Percentiles rank a stretch among this genome's conserved stretches.
These are phyloP conservation scores for Penicillium macrosclerotiorum DNA, from an alignment of 495 filamentous ascomycete genomes.

Conservation along the genomic window DNA sequence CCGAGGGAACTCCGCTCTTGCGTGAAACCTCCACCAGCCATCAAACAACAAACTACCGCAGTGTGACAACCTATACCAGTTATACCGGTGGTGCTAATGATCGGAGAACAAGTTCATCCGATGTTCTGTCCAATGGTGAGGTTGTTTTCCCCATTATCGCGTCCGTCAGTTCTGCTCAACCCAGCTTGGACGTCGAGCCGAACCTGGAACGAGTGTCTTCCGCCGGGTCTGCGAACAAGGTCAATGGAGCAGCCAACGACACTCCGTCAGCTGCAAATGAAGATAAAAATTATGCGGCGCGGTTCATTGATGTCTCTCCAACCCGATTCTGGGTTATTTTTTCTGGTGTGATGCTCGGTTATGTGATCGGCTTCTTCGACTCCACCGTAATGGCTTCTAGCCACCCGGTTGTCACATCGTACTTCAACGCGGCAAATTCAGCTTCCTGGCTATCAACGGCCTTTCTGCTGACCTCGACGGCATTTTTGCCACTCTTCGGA, in stretches of 20 bases:
- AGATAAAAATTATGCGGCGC: slow-evolving; percentile 25
- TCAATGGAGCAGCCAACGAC: slow-evolving; percentile 9
- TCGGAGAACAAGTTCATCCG: slow-evolving; percentile 20
- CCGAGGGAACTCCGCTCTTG: slow-evolving; percentile 22
- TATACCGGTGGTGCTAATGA: too few relatives aligned
- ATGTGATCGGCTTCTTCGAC: slow-evolving; percentile 64
- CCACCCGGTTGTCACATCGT: slow-evolving; percentile 78
- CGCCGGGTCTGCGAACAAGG: slow-evolving; percentile 8
- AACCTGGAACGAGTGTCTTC: slow-evolving; percentile 27
- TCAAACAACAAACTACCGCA: slow-evolving; percentile 8
- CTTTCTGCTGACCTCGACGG: slow-evolving; percentile 73
- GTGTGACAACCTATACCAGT: background rate
- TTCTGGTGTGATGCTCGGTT: slow-evolving; percentile 44
- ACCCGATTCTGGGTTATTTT: slow-evolving; percentile 55
- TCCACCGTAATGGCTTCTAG: slow-evolving; percentile 77
- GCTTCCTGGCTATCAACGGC: slow-evolving; percentile 81
- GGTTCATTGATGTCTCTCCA: slow-evolving; percentile 47
- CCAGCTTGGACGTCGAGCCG: slow-evolving; percentile 30
- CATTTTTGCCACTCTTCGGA: slow-evolving; percentile 71
- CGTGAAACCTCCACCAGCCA: slow-evolving; percentile 4
- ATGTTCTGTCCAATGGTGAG: slow-evolving; percentile 20
- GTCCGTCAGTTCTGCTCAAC: slow-evolving; percentile 30
- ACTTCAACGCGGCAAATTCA: slow-evolving; percentile 70
- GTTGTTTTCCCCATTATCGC: slow-evolving; percentile 18
- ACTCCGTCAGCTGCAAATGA: slow-evolving; percentile 8